A percentile compares a stretch with the other conserved stretches of the same genome.
Evolutionary conservation across 176 grass and related monocot genomes (phyloP).

Genomic region (Oryza glumipatula): DNA sequence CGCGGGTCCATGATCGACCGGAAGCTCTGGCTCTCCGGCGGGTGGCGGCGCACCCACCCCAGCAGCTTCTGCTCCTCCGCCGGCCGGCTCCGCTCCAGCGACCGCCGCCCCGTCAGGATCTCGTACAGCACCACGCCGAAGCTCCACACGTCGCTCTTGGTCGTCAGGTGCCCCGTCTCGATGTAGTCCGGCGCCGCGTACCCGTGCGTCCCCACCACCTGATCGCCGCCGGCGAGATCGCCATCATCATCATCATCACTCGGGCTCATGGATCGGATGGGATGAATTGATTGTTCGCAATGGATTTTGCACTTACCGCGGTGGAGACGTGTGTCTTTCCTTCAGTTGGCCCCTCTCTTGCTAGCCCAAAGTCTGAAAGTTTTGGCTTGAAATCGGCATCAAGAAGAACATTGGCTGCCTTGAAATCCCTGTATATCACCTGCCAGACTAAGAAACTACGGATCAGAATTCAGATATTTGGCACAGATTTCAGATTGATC

Average conservation of each 20-base stretch:
- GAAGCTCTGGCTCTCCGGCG: conserved; percentile 54
- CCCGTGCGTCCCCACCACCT: conserved; percentile 88
- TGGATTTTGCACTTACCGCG: conserved; percentile 37
- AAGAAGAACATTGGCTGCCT: conserved; percentile 82
- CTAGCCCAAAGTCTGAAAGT: conserved; percentile 87
- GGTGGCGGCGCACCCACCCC: conserved; percentile 62
- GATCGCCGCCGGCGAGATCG: not conserved
- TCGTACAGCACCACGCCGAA: conserved; percentile 90
- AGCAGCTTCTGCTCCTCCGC: conserved; percentile 79
- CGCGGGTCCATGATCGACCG: conserved; percentile 74
- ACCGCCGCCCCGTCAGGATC: conserved; percentile 75
- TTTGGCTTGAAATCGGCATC: conserved; percentile 80
- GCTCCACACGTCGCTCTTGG: conserved; percentile 89
- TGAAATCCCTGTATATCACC: conserved; percentile 96
- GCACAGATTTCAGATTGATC: not conserved
- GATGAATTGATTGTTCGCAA: no score
- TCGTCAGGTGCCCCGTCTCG: conserved; percentile 83
- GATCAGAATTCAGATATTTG: conserved; percentile 27
- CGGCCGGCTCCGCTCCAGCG: conserved; percentile 66
- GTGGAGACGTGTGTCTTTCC: conserved; percentile 85
- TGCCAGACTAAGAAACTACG: conserved; percentile 30
- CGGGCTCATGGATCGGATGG: not conserved
- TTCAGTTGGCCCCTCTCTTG: conserved; percentile 74
- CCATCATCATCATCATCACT: not conserved
- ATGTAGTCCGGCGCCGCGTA: conserved; percentile 98